Percentiles rank a stretch among this genome's conserved stretches.
Conservation (phyloP, 139 green algal species). For the Chlamydomonas urium region DNA sequence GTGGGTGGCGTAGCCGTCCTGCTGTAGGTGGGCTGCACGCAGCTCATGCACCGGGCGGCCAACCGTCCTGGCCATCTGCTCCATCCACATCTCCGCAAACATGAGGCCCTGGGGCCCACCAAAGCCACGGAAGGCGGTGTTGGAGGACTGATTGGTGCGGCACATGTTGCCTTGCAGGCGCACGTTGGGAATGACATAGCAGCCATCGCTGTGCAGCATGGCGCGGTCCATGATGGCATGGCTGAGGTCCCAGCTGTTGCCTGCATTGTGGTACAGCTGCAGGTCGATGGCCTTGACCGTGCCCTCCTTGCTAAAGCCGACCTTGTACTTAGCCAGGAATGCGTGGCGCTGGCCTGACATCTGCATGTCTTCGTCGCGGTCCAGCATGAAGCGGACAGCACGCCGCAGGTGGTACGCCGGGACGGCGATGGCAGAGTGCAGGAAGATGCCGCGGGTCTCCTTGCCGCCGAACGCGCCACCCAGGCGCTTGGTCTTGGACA, state of each 20-base stretch:
- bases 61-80: constrained; percentile 50
- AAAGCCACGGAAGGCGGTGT: constrained; percentile 96
- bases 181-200: constrained; percentile 52
- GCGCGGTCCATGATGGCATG: constrained; percentile 83
- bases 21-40: constrained; percentile 62
- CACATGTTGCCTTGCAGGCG: constrained; percentile 66
- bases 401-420: constrained; percentile 66
- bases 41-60: constrained; percentile 22
- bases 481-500: constrained; percentile 85
- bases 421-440: constrained; percentile 72
- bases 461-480: constrained; percentile 97
- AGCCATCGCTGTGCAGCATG: constrained; percentile 67
- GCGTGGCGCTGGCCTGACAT: constrained; percentile 85
- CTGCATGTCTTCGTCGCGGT: constrained; percentile 92
- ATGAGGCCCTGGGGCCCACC: constrained; percentile 84
- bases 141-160: constrained; percentile 82
- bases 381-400: constrained; percentile 75
- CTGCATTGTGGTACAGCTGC: constrained; percentile 86
- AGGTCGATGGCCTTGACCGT: constrained; percentile 72
- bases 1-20: constrained; percentile 72
- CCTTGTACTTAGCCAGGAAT: constrained; percentile 79
- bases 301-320: constrained; percentile 45
- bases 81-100: constrained; percentile 79
- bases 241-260: constrained; percentile 69
- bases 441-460: constrained; percentile 80